phyloP scores from a whole-genome alignment of 163 green algal genomes.

The Smithsoniella earleae region DNA sequence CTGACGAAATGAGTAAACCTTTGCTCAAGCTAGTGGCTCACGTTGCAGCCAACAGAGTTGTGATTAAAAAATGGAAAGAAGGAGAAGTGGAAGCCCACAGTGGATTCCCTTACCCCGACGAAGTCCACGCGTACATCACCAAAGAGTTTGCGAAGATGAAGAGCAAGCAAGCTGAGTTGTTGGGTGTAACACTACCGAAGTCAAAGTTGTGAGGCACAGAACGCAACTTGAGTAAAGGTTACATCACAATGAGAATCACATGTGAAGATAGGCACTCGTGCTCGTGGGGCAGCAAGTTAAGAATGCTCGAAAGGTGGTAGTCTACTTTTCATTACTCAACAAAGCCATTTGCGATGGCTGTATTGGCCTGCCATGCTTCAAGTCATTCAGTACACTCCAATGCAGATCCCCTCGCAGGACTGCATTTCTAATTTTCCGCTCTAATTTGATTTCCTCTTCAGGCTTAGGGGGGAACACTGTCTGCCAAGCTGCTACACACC shows the following conservation, averaged over 20 bases:
- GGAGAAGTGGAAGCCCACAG: constrained; percentile 4
- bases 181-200: background rate
- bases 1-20: background rate
- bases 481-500: background rate
- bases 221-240: too few relatives aligned
- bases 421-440: background rate
- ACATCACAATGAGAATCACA: too few relatives aligned
- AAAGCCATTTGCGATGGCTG: background rate
- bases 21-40: constrained; percentile 5
- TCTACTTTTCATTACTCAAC: too few relatives aligned
- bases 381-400: constrained; percentile 11
- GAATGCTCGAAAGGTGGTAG: too few relatives aligned
- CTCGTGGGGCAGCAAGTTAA: too few relatives aligned
- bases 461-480: background rate
- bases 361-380: constrained; percentile 2
- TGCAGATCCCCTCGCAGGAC: constrained; percentile 6
- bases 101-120: background rate
- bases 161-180: background rate
- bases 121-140: background rate
- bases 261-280: too few relatives aligned
- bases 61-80: constrained; percentile 3
- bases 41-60: background rate
- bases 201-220: too few relatives aligned
- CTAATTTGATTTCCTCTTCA: background rate
- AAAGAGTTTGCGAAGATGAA: background rate